phyloP scores from a whole-genome alignment of 148 eudicot species.

The Vaccinium macrocarpon region DNA sequence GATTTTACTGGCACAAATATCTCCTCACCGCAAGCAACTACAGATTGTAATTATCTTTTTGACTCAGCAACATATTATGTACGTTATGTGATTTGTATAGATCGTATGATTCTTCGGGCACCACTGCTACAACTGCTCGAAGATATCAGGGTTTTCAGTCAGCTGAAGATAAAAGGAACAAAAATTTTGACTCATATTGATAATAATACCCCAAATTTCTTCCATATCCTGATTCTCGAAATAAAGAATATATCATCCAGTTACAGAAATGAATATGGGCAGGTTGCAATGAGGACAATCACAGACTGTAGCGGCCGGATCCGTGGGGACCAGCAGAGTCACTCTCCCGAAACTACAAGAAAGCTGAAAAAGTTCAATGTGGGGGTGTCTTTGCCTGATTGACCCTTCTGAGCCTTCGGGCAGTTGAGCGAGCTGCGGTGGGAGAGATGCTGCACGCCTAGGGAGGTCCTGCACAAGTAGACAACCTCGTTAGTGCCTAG shows the following conservation, averaged over 20 bases:
- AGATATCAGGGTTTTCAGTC: not conserved
- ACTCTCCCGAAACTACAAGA: too few species aligned
- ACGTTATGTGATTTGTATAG: not conserved
- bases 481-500: too few species aligned
- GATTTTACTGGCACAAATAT: not conserved
- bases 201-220: not conserved
- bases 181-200: not conserved
- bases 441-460: too few species aligned
- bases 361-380: too few species aligned
- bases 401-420: too few species aligned
- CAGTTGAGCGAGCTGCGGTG: too few species aligned
- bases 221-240: not conserved
- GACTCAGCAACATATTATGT: not conserved
- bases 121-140: not conserved
- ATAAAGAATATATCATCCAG: not conserved
- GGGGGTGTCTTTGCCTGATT: too few species aligned
- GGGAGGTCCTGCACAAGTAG: too few species aligned
- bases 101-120: not conserved
- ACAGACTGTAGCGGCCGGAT: too few species aligned
- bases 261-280: not conserved
- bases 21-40: not conserved
- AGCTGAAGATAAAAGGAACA: not conserved
- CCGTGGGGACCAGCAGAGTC: too few species aligned
- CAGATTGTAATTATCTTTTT: not conserved
- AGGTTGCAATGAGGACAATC: not conserved